Conservation (phyloP, 345 rosid genomes). For the Psidium friedrichsthalianum region DNA sequence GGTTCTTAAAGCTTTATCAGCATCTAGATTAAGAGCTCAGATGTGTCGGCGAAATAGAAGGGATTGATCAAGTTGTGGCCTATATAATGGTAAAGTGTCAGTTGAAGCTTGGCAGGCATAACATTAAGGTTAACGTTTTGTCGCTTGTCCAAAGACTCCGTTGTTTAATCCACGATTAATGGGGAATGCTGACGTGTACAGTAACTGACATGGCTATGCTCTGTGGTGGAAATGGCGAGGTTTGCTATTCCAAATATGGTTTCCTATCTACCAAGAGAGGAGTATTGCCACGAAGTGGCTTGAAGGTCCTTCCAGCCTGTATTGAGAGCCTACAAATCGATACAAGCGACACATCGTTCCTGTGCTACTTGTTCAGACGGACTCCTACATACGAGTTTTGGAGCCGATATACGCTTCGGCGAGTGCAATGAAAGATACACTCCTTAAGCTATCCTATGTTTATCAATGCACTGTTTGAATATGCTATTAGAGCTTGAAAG, state of each 20-base stretch:
- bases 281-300: conserved; percentile 99
- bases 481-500: no score
- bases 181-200: conserved; percentile 94
- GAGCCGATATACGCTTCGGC: conserved; percentile 92
- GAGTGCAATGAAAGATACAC: conserved; percentile 95
- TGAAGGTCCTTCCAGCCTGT: conserved; percentile 88
- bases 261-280: conserved; percentile 86
- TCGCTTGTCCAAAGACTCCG: conserved; percentile 83
- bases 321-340: conserved; percentile 99
- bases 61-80: conserved; percentile 82
- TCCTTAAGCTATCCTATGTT: conserved; percentile 94
- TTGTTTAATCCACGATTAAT: conserved; percentile 87
- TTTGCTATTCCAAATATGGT: conserved; percentile 99
- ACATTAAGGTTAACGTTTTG: conserved; percentile 80
- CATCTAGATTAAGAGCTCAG: conserved; percentile 94
- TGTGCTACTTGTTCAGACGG: conserved; percentile 86
- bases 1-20: conserved; percentile 96
- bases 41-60: conserved; percentile 89
- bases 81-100: conserved; percentile 87
- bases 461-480: conserved; percentile 97
- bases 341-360: conserved; percentile 97
- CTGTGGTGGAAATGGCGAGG: conserved; percentile 97
- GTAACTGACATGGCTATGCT: conserved; percentile 99
- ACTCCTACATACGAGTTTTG: conserved; percentile 90
- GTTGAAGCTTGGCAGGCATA: conserved; percentile 91